Evolutionary conservation across 495 filamentous ascomycete species (phyloP).

Genomic region (Aspergillus taichungensis): DNA sequence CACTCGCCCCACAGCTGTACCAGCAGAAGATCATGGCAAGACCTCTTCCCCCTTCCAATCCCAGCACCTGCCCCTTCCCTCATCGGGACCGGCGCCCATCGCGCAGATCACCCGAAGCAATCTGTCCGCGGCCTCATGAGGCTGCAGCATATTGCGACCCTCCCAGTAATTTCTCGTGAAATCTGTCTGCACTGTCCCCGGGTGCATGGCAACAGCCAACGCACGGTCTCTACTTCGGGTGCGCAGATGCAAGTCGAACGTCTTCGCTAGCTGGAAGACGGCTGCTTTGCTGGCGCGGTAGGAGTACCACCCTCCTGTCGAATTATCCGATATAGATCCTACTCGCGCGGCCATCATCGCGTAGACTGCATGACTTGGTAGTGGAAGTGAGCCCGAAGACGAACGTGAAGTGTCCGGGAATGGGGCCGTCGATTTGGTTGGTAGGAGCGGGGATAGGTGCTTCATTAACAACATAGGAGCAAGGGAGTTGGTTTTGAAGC

Average conservation of each 20-base stretch:
- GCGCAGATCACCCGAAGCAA: conserved; percentile 43
- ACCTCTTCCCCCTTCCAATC: conserved; percentile 72
- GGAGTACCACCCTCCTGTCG: conserved; percentile 62
- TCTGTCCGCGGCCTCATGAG: conserved; percentile 51
- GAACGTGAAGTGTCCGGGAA: conserved; percentile 6
- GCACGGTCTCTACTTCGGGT: conserved; percentile 47
- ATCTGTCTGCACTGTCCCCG: conserved; percentile 71
- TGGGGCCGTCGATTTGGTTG: conserved; percentile 33
- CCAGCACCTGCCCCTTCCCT: conserved; percentile 60
- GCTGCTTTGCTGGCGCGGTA: conserved; percentile 69
- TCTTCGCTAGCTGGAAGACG: conserved; percentile 61
- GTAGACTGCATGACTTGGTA: conserved; percentile 48
- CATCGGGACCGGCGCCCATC: conserved; percentile 16
- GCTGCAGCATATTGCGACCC: conserved; percentile 47
- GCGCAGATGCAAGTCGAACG: conserved; percentile 60
- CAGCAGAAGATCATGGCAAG: conserved; percentile 35
- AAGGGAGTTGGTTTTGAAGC: conserved; percentile 60
- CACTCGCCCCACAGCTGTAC: no score
- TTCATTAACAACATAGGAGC: conserved; percentile 71
- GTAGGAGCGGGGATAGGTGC: conserved; percentile 59
- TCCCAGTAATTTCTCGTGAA: conserved; percentile 67
- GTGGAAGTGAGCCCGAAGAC: conserved; percentile 11
- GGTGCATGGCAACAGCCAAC: conserved; percentile 64
- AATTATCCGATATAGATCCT: conserved; percentile 63
- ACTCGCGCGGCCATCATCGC: conserved; percentile 69